Evolutionary conservation across 768 basidiomycete species (phyloP).

Genomic region (Cyclocybe cylindracea): DNA sequence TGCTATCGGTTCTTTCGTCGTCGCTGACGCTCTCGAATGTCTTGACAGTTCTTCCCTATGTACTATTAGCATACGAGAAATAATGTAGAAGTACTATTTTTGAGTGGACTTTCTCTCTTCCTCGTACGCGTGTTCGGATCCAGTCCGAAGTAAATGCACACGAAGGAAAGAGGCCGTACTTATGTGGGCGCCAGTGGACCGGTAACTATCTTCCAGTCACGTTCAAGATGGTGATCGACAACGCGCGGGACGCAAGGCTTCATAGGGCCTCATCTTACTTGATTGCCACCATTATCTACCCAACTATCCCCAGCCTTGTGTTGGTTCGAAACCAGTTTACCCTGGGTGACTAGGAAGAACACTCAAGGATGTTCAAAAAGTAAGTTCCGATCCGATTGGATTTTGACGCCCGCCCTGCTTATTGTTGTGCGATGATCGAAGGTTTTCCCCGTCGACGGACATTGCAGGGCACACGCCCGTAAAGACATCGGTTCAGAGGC

Average conservation of each 20-base stretch:
- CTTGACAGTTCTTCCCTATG: conserved; percentile 35
- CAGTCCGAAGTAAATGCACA: not conserved
- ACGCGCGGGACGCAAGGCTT: conserved; percentile 10
- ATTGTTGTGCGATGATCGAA: conserved; percentile 27
- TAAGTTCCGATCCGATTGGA: conserved; percentile 26
- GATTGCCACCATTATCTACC: conserved; percentile 10
- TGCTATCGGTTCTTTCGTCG: conserved; percentile 27
- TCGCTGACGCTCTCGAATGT: conserved; percentile 27
- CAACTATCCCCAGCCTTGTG: conserved; percentile 8
- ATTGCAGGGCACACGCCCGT: conserved; percentile 88
- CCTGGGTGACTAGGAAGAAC: conserved; percentile 5
- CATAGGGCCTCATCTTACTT: conserved; percentile 13
- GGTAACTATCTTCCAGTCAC: conserved; percentile 10
- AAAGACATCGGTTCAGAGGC: conserved; percentile 91
- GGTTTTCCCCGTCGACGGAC: conserved; percentile 76
- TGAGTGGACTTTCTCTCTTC: not conserved
- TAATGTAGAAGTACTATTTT: conserved; percentile 40
- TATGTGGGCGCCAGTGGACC: not conserved
- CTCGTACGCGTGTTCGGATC: not conserved
- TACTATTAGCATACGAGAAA: conserved; percentile 41
- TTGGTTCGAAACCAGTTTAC: conserved; percentile 7
- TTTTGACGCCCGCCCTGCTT: conserved; percentile 4
- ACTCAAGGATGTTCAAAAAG: conserved; percentile 72
- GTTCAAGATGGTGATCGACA: conserved; percentile 18
- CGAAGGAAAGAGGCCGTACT: not conserved